phyloP scores from a whole-genome alignment of 2,329 filamentous ascomycete genomes.

The Botrytis tulipae region DNA sequence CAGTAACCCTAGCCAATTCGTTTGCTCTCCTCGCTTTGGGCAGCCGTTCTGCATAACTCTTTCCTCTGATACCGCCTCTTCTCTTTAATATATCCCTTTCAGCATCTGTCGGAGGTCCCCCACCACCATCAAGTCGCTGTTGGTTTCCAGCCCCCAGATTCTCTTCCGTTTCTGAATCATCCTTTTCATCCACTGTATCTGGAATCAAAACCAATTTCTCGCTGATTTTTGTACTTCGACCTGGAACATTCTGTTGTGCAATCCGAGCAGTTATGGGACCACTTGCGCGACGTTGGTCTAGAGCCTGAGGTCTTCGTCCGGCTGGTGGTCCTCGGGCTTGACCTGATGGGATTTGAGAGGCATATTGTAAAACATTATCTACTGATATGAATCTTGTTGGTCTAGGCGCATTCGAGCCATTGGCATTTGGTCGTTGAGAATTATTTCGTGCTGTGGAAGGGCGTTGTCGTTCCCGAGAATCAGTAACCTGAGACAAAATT shows the following conservation, averaged over 20 bases:
- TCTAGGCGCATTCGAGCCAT: conserved; percentile 37
- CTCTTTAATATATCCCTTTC: conserved; percentile 63
- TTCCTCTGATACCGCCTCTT: conserved; percentile 63
- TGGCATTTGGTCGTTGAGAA: conserved; percentile 39
- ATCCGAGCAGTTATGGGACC: conserved; percentile 44
- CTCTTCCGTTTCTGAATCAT: conserved; percentile 58
- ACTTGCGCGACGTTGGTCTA: conserved; percentile 48
- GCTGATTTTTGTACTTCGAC: conserved; percentile 88
- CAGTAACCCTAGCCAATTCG: conserved; percentile 85
- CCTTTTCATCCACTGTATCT: conserved; percentile 65
- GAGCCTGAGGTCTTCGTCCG: conserved; percentile 48
- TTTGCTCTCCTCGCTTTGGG: conserved; percentile 85
- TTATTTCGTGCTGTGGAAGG: conserved; percentile 38
- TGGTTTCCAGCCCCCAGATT: conserved; percentile 48
- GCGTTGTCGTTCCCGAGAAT: conserved; percentile 56
- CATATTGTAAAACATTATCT: conserved; percentile 91
- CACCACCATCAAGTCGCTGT: conserved; percentile 55
- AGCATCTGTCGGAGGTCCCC: conserved; percentile 64
- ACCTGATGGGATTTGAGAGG: conserved; percentile 91
- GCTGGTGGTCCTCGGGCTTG: conserved; percentile 70
- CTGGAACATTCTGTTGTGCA: conserved; percentile 61
- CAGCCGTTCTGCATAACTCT: conserved; percentile 90
- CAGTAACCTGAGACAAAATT: conserved; percentile 50
- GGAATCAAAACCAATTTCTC: conserved; percentile 96
- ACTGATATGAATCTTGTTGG: conserved; percentile 80